Conservation (phyloP, 2,329 filamentous ascomycete genomes). For the Colletotrichum navitas region DNA sequence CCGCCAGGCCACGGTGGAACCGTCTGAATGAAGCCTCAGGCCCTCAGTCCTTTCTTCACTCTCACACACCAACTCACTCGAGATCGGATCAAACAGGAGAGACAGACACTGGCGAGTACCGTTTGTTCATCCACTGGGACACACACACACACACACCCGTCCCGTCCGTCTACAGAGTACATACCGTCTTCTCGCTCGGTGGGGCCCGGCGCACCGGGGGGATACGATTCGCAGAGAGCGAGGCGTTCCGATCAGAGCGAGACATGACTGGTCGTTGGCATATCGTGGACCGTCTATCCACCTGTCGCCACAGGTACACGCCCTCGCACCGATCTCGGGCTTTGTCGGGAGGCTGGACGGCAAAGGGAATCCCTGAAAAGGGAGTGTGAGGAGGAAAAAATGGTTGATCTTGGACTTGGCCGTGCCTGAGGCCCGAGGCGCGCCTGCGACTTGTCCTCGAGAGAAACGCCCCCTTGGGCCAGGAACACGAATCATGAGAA, state of each 20-base stretch:
- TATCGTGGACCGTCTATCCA: constrained; percentile 37
- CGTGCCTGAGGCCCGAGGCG: constrained; percentile 14
- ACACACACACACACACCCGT: neutral
- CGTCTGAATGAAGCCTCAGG: constrained; percentile 40
- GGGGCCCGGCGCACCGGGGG: constrained; percentile 28
- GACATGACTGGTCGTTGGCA: constrained; percentile 37
- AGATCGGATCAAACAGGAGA: constrained; percentile 40
- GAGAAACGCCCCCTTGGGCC: constrained; percentile 23
- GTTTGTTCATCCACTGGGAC: constrained; percentile 15
- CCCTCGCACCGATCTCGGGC: constrained; percentile 41
- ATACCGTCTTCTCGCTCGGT: constrained; percentile 21
- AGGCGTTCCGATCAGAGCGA: constrained; percentile 41
- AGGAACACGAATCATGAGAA: constrained; percentile 42
- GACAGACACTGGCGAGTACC: constrained; percentile 34
- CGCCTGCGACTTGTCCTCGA: constrained; percentile 4
- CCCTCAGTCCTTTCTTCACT: constrained; percentile 14
- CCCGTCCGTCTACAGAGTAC: neutral
- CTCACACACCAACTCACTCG: neutral
- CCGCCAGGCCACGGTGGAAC: constrained; percentile 40
- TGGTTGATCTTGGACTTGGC: constrained; percentile 17
- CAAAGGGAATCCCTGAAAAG: constrained; percentile 26
- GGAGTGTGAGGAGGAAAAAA: constrained; percentile 6
- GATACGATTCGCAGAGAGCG: constrained; percentile 30
- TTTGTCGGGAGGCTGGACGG: constrained; percentile 40
- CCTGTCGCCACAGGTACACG: constrained; percentile 23